Evolutionary conservation across 2,329 filamentous ascomycete genomes (phyloP).

Genomic region (Lachnellula cervina): DNA sequence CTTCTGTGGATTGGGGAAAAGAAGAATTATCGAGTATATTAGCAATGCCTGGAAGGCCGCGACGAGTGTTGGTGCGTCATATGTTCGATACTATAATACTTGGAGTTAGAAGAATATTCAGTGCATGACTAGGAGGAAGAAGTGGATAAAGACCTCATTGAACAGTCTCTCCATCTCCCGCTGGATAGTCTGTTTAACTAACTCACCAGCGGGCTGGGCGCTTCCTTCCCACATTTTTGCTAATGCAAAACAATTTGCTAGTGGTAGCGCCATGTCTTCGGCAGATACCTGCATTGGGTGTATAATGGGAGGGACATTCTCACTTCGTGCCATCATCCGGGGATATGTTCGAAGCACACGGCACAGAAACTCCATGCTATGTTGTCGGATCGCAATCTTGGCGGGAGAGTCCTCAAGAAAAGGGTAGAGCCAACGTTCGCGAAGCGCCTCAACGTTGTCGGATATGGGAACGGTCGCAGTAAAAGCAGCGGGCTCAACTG

Average conservation of each 20-base stretch:
- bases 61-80: conserved; percentile 32
- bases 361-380: conserved; percentile 34
- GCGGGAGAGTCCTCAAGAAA: not conserved
- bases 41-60: conserved; percentile 35
- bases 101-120: not conserved
- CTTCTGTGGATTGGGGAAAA: conserved; percentile 32
- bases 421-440: conserved; percentile 1
- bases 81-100: conserved; percentile 28
- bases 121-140: not conserved
- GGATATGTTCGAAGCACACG: conserved; percentile 36
- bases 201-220: conserved; percentile 25
- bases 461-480: not conserved
- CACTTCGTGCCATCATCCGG: conserved; percentile 35
- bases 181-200: conserved; percentile 31
- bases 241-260: conserved; percentile 35
- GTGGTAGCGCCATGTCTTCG: conserved; percentile 20
- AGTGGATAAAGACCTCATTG: conserved; percentile 25
- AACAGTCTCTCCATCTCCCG: conserved; percentile 33
- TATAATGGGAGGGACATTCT: conserved; percentile 35
- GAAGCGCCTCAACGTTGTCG: conserved; percentile 1
- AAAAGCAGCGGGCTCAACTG: not conserved
- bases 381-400: conserved; percentile 9
- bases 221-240: conserved; percentile 36
- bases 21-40: conserved; percentile 36
- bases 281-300: conserved; percentile 28